phyloP scores from a whole-genome alignment of 169 alveolate species.

The Cyclospora cayetanensis region DNA sequence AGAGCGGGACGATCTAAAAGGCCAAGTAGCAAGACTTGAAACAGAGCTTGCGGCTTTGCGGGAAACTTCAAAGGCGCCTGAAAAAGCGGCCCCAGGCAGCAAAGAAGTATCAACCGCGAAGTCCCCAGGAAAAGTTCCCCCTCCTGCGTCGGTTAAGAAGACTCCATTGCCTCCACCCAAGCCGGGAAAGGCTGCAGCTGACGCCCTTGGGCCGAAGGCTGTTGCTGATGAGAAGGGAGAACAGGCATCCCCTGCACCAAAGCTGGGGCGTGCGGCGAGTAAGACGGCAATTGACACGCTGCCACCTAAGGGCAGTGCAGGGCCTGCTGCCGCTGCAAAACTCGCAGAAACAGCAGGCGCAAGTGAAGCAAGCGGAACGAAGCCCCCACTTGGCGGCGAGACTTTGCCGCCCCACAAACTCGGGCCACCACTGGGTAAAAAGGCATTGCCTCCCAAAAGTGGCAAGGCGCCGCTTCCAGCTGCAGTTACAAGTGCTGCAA shows the following conservation, averaged over 20 bases:
- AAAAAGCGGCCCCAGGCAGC: not conserved
- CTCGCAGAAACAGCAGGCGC: not conserved
- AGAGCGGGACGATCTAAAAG: slow-evolving; percentile 15
- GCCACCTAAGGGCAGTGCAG: too few relatives aligned
- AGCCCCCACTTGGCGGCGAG: not conserved
- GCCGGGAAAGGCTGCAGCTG: not conserved
- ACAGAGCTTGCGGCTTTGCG: not conserved
- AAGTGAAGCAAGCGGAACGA: not conserved
- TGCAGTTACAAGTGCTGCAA: too few relatives aligned
- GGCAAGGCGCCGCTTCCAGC: not conserved
- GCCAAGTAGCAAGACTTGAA: not conserved
- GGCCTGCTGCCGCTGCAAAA: not conserved
- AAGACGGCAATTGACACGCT: not conserved
- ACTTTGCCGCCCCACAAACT: not conserved
- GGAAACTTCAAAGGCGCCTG: not conserved
- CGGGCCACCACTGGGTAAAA: not conserved
- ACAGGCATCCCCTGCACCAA: not conserved
- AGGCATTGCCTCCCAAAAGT: not conserved
- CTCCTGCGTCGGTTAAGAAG: not conserved
- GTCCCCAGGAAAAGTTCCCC: not conserved
- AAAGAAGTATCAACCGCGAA: not conserved
- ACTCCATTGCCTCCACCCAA: slow-evolving; percentile 1
- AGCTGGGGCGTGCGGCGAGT: not conserved
- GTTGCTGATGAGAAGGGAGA: slow-evolving; percentile 4
- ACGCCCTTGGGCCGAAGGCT: too few relatives aligned